phyloP scores from a whole-genome alignment of 495 filamentous ascomycete species.

The Jackrogersella multiformis region DNA sequence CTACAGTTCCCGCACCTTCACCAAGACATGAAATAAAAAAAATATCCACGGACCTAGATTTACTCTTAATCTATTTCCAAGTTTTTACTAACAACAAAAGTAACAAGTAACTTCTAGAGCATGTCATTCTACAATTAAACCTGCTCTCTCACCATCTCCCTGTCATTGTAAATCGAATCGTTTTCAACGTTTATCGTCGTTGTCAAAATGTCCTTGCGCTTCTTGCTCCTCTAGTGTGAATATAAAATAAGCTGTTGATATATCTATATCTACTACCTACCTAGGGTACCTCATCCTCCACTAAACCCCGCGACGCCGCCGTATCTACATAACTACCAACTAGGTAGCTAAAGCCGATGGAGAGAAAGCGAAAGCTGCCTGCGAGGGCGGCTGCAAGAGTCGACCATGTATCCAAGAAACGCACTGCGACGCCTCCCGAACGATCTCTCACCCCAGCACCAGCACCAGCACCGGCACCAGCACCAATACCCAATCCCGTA shows the following conservation, averaged over 20 bases:
- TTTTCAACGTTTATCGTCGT: not conserved
- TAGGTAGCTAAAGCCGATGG: conserved; percentile 48
- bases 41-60: not conserved
- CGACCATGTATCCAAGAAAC: conserved; percentile 61
- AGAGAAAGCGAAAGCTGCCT: conserved; percentile 66
- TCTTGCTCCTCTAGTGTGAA: conserved; percentile 4
- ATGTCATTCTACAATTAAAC: no score
- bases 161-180: no score
- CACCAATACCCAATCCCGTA: conserved; percentile 46
- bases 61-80: no score
- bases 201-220: conserved; percentile 11
- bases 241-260: not conserved
- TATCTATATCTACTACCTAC: not conserved
- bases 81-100: no score
- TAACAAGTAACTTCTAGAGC: no score
- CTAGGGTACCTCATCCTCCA: not conserved
- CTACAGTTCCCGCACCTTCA: not conserved
- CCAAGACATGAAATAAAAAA: not conserved
- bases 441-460: conserved; percentile 51
- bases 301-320: not conserved
- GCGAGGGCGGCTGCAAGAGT: conserved; percentile 61
- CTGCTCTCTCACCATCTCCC: not conserved
- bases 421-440: conserved; percentile 54
- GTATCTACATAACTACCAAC: not conserved
- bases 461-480: conserved; percentile 21